Base-by-base conservation (phyloP, 2,329 filamentous ascomycete species). In the Talaromyces sp. region DNA sequence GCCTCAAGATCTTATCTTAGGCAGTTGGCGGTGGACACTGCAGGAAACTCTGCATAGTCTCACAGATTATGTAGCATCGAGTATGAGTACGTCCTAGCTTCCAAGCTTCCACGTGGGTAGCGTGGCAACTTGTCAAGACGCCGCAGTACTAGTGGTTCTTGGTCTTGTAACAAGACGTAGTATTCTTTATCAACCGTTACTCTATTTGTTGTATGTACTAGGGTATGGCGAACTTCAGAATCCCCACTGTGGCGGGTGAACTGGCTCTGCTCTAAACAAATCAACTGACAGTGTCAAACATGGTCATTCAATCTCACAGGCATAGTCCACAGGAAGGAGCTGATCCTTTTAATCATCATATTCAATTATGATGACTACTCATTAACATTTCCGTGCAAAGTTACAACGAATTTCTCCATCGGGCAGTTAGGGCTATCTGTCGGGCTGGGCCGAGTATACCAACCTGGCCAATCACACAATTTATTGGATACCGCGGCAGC, bases 31-130 rank as follows among this genome's bases (percentile, higher is more conserved):
- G 11, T 10, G 31, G 9, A 22, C 11, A 28, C 19, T 22, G 31
- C 31, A 51, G 5, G 31, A 19, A 8, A 17, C 17, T 39, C n/a
- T 17, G 48, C 35, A 52, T 39, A 9, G 28, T 33, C 28, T 41
- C 28, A 22, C 17, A 17, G n/a, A 17, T n/a, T 4, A n/a, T n/a
- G n/a, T n/a, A 5, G n/a, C 25, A 43, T 15, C 25, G 22, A 28
- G 22, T 19, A 13, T 21, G 28, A n/a, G 28, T n/a, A 48, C 28
- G n/a, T n/a, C n/a, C n/a, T n/a, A n/a, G n/a, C n/a, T n/a, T n/a
- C n/a, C n/a, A 19, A 28, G 28, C 43, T 40, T 48, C 43, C 54
- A 56, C 54, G 54, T 56, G 54, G 54, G 54, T 8, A 48, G 33
- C 22, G 25, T 35, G 25, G 6, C 25, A 25, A 19, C 11, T 8